phyloP scores from a whole-genome alignment of 2,329 filamentous ascomycete genomes.

The Trichoderma breve region DNA sequence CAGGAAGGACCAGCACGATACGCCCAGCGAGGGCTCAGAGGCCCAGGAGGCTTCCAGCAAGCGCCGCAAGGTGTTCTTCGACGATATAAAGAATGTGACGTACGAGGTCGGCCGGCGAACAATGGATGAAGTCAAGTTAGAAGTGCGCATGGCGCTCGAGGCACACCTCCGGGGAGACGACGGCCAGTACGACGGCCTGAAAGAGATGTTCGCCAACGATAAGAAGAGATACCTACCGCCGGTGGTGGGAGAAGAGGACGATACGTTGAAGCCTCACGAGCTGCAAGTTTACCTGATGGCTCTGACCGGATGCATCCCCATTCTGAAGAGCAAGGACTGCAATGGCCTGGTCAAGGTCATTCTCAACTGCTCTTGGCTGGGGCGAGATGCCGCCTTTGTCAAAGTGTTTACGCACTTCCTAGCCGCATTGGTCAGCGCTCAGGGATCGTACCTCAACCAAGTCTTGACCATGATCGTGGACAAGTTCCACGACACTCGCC shows the following conservation, averaged over 20 bases:
- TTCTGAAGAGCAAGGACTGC: slow-evolving; percentile 57
- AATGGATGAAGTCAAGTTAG: slow-evolving; percentile 54
- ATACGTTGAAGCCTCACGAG: slow-evolving; percentile 52
- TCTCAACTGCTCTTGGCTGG: slow-evolving; percentile 63
- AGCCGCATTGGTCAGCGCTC: slow-evolving; percentile 73
- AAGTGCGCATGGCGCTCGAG: slow-evolving; percentile 56
- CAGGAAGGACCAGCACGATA: slow-evolving; percentile 44
- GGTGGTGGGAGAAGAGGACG: slow-evolving; percentile 46
- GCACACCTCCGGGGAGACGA: slow-evolving; percentile 56
- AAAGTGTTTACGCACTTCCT: slow-evolving; percentile 67
- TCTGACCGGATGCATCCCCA: slow-evolving; percentile 60
- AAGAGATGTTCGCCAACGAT: slow-evolving; percentile 56
- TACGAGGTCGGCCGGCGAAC: slow-evolving; percentile 54
- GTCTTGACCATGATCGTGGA: slow-evolving; percentile 79
- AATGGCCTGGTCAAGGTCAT: slow-evolving; percentile 58
- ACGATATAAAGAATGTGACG: slow-evolving; percentile 56
- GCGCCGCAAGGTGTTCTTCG: slow-evolving; percentile 57
- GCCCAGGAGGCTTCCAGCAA: slow-evolving; percentile 47
- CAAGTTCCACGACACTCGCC: slow-evolving; percentile 62
- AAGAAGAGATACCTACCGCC: slow-evolving; percentile 40
- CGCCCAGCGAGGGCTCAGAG: slow-evolving; percentile 39
- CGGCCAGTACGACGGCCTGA: slow-evolving; percentile 60
- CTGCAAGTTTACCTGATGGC: slow-evolving; percentile 61
- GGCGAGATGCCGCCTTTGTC: slow-evolving; percentile 62
- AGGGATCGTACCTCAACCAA: slow-evolving; percentile 71